A percentile compares a stretch with the other conserved stretches of the same genome.
Evolutionary conservation across 768 basidiomycete species (phyloP).

Genomic region (Neoboletus brunneissimus): DNA sequence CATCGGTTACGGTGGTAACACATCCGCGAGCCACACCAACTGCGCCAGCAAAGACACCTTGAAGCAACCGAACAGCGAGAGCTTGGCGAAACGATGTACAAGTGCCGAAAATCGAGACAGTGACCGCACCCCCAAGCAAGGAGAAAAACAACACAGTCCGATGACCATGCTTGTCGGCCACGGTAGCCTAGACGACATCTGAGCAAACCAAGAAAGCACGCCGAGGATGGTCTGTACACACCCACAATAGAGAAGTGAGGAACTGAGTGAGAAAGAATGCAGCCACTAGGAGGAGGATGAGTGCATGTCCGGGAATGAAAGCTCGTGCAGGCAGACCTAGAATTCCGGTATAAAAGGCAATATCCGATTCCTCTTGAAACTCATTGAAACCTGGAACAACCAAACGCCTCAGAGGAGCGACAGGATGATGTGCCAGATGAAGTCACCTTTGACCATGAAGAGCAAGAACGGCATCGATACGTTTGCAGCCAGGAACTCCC

Average conservation of each 20-base stretch:
- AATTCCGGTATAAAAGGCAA: constrained; percentile 87
- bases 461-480: constrained; percentile 89
- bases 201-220: background rate
- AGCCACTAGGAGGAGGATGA: constrained; percentile 48
- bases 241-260: constrained; percentile 92
- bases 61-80: constrained; percentile 79
- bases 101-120: constrained; percentile 77
- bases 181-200: constrained; percentile 62
- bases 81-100: constrained; percentile 75
- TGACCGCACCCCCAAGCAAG: constrained; percentile 79
- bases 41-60: constrained; percentile 90
- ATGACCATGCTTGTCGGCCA: constrained; percentile 87
- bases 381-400: constrained; percentile 56
- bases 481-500: constrained; percentile 92
- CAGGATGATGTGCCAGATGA: constrained; percentile 9
- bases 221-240: constrained; percentile 28
- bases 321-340: constrained; percentile 50
- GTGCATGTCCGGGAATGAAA: constrained; percentile 10
- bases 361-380: constrained; percentile 74
- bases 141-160: constrained; percentile 83
- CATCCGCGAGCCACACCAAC: constrained; percentile 93
- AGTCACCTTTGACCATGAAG: constrained; percentile 86
- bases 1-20: constrained; percentile 83
- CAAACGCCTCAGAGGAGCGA: constrained; percentile 4
- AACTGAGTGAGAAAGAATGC: constrained; percentile 95